These are phyloP conservation scores for Hericium rajendrae DNA, from an alignment of 768 basidiomycete genomes.

Conservation along the genomic window DNA sequence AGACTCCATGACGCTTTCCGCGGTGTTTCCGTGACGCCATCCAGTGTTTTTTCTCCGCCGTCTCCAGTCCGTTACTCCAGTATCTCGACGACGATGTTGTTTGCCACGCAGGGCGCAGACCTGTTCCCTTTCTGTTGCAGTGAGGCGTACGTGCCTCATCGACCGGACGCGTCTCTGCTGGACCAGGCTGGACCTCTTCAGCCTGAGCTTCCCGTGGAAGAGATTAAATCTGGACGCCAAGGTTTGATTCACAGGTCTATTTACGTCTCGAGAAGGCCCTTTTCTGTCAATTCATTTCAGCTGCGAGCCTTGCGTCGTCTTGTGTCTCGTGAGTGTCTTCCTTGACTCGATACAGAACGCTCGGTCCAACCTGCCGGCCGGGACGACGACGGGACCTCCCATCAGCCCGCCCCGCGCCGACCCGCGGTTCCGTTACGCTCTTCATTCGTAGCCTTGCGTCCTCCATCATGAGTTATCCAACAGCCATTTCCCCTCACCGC, in stretches of 20 bases:
- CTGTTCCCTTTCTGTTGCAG: not conserved
- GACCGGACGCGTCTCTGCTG: not conserved
- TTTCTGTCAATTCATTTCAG: no score
- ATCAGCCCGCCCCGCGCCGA: not conserved
- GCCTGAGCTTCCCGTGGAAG: not conserved
- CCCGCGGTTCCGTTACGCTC: not conserved
- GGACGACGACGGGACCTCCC: not conserved
- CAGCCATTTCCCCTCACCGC: not conserved
- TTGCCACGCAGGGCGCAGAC: not conserved
- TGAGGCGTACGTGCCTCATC: not conserved
- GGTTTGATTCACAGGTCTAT: not conserved
- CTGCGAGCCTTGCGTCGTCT: not conserved
- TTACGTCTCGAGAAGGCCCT: not conserved
- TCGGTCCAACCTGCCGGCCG: not conserved
- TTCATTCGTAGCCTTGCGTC: not conserved
- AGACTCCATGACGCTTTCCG: not conserved
- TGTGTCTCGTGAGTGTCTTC: not conserved
- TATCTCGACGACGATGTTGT: not conserved
- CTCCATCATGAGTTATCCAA: not conserved
- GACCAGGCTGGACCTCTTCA: not conserved
- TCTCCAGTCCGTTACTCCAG: not conserved
- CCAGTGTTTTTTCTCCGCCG: not conserved
- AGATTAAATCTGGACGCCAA: not conserved
- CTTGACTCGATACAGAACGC: not conserved
- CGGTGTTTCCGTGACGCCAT: not conserved